Evolutionary conservation across 2,329 filamentous ascomycete species (phyloP), one percentile per base, ranked within the genome.

Genomic region (Tolypocladium endophyticum): DNA sequence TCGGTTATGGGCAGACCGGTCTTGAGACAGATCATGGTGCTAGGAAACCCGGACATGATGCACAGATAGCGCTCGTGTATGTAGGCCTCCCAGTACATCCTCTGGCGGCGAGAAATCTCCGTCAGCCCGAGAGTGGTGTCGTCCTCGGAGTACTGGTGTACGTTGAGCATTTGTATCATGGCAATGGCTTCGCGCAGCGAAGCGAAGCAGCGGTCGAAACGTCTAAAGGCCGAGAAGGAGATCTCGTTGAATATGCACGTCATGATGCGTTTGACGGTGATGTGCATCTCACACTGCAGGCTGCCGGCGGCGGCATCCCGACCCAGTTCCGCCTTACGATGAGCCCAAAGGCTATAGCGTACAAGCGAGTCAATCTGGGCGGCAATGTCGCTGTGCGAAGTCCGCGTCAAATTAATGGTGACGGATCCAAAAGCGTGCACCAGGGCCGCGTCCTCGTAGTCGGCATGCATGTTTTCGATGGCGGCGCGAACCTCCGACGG

Each of bases 161-260:
- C 72, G 14, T 76, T 73, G 11, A 77, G 65, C 67, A 77, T 69
- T 65, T 81, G 70, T 56, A 78, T 67, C 69, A 77, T 70, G 58
- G 72, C 70, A 59, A 78, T 76, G 16, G 75, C 76, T 62, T 82
- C 79, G 5, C 79, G 73, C 54, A 83, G 74, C 58, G 79, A 75
- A 64, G 74, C 70, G 54, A 81, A 79, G 7, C 77, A 76, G 41
- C 77, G 73, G 58, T 81, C 78, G 60, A 72, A 73, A 35, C 76
- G 74, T 54, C 76, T 73, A 30, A 80, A 72, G 7, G 73, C 74
- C 73, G 81, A 77, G 57, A 79, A 71, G 65, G 74, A 77, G 60
- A 81, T 81, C 62, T 82, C 77, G 47, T 81, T 74, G 63, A 80
- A 82, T 56, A 81, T 69, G 33, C 74, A 77, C 33, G 77, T 77